Evolutionary conservation across 495 filamentous ascomycete species (phyloP).

Genomic region (Chaetomidium leptoderma): DNA sequence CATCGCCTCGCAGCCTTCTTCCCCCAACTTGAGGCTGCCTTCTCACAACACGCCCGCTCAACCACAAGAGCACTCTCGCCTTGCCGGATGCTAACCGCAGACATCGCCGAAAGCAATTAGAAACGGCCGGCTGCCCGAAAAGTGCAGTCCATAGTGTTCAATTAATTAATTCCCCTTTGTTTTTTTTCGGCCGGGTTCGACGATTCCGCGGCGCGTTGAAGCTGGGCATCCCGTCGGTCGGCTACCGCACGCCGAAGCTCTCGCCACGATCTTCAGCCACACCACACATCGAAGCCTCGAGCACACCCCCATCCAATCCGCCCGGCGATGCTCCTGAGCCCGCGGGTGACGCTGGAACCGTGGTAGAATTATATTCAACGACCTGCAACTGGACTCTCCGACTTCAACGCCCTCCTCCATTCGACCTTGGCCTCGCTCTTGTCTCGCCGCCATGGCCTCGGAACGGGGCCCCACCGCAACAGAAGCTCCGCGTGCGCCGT

Average conservation of each 20-base stretch:
- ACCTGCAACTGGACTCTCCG: constrained; percentile 24
- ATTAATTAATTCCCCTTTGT: background rate
- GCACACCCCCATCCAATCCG: constrained; percentile 21
- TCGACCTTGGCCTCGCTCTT: constrained; percentile 3
- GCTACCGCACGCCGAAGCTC: constrained; percentile 28
- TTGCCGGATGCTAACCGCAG: constrained; percentile 1
- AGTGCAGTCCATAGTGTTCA: background rate
- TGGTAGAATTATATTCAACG: constrained; percentile 13
- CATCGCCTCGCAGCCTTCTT: constrained; percentile 16
- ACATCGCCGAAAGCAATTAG: background rate
- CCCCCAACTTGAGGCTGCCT: constrained; percentile 9
- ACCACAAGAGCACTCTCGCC: background rate
- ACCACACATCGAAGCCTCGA: constrained; percentile 44
- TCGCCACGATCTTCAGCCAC: constrained; percentile 53
- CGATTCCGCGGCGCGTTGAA: background rate
- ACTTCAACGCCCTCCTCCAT: background rate
- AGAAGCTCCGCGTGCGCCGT: constrained; percentile 39
- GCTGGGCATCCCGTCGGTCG: background rate
- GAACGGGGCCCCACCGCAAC: constrained; percentile 44
- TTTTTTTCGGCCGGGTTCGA: background rate
- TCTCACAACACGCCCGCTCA: constrained; percentile 6
- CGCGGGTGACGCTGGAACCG: constrained; percentile 31
- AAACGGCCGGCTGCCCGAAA: background rate
- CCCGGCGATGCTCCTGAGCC: constrained; percentile 40
- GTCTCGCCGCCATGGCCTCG: constrained; percentile 36